Evolutionary conservation across 2,329 filamentous ascomycete genomes (phyloP), one percentile per base, ranked within the genome.

Genomic region (Eutypella sp.): DNA sequence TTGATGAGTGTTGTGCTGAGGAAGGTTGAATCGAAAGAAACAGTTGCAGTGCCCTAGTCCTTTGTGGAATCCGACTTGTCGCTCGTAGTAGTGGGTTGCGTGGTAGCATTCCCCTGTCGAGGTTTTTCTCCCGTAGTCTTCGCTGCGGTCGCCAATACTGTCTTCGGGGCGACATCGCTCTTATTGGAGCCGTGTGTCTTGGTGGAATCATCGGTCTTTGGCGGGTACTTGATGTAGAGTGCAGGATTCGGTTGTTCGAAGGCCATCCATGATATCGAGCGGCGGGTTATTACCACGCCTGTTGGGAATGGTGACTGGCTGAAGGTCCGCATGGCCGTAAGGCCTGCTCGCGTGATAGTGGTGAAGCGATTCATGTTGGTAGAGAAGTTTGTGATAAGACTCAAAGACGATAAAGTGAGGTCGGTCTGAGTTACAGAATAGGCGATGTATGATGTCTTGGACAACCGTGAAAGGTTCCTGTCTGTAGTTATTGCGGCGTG

Each of bases 351-450:
- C 13, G 29, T 15, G 29, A 33, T 5, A 33, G 5, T 11, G 13
- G 29, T 33, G 29, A 33, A 33, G 29, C 29, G 5, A 4, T 33
- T 33, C 29, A 33, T 33, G 29, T 15, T 33, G 29, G 13, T 5
- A 33, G 16, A 29, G 8, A 13, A 29, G 25, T 29, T 55, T 58
- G 58, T 64, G 31, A 16, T n/a, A n/a, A n/a, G n/a, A n/a, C n/a
- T n/a, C n/a, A n/a, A n/a, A n/a, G n/a, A n/a, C n/a, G n/a, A n/a
- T n/a, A n/a, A n/a, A n/a, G n/a, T n/a, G n/a, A n/a, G n/a, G n/a
- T n/a, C n/a, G n/a, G n/a, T n/a, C n/a, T n/a, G n/a, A n/a, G n/a
- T n/a, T n/a, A n/a, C n/a, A n/a, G n/a, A n/a, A n/a, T n/a, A n/a
- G n/a, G n/a, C n/a, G n/a, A n/a, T n/a, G n/a, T n/a, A n/a, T n/a